Evolutionary conservation across 352 stramenopile species (phyloP).

Genomic region (Phytophthora idaei): DNA sequence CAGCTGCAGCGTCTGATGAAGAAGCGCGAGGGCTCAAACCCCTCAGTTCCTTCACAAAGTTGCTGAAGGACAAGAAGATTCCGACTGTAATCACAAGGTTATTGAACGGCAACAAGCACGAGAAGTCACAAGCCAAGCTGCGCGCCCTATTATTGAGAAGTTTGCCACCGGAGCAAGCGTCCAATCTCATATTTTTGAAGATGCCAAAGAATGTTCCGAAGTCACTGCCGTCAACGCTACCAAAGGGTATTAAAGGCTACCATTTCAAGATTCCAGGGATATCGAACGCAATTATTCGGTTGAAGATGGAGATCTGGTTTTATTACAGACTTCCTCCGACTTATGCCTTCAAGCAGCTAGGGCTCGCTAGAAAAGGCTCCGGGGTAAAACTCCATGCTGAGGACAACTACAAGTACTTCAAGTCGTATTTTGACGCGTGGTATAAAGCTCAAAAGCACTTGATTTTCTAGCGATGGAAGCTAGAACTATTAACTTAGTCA

Average conservation of each 20-base stretch:
- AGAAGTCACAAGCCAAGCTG: constrained; percentile 10
- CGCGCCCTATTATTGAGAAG: constrained; percentile 10
- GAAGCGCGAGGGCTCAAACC: constrained; percentile 14
- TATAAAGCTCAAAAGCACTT: constrained; percentile 4
- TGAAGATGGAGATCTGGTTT: constrained; percentile 22
- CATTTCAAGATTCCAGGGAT: constrained; percentile 18
- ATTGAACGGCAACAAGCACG: constrained; percentile 4
- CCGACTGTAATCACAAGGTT: not conserved
- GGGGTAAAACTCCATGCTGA: not conserved
- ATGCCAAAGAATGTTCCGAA: constrained; percentile 10
- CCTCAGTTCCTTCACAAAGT: not conserved
- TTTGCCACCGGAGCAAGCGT: constrained; percentile 5
- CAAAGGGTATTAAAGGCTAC: constrained; percentile 1
- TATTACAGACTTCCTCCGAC: constrained; percentile 12
- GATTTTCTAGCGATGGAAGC: not conserved
- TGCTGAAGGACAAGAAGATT: constrained; percentile 12
- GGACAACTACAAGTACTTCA: constrained; percentile 21
- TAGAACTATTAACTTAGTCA: constrained; percentile 3
- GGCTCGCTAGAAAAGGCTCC: constrained; percentile 11
- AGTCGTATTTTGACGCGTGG: constrained; percentile 16
- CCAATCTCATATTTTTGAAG: constrained; percentile 15
- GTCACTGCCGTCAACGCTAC: constrained; percentile 5
- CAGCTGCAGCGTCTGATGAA: not conserved
- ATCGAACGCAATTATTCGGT: not conserved
- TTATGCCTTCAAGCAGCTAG: constrained; percentile 11